Evolutionary conservation across 805 yeast genomes (phyloP).

Genomic region (Saccharomyces paradoxus): DNA sequence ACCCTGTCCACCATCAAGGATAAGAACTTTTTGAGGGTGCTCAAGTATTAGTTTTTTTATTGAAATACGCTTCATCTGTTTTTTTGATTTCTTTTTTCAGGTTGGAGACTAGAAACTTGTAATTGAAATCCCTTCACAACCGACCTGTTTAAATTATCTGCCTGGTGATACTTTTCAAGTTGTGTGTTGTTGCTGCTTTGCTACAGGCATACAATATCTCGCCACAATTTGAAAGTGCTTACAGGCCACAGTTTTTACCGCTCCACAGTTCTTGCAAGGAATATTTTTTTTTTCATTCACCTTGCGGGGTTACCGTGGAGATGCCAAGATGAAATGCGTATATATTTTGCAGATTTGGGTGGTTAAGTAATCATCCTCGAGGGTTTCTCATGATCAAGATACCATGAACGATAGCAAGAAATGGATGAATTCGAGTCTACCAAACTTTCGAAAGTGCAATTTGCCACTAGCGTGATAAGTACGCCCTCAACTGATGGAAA

Average conservation of each 20-base stretch:
- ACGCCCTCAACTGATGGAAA: neutral
- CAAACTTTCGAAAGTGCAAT: neutral
- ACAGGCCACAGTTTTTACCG: neutral
- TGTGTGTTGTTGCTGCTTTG: neutral
- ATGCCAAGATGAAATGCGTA: neutral
- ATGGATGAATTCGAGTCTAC: neutral
- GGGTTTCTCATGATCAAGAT: neutral
- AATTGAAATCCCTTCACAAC: neutral
- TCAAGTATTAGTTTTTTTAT: slow-evolving; percentile 3
- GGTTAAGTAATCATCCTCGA: neutral
- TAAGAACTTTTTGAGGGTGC: slow-evolving; percentile 3
- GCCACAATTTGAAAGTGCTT: neutral
- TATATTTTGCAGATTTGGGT: neutral
- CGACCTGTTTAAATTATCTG: neutral
- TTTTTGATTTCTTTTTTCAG: neutral
- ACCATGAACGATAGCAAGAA: neutral
- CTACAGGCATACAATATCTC: neutral
- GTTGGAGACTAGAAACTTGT: neutral
- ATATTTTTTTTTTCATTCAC: neutral
- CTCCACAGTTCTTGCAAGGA: neutral
- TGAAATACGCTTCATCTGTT: neutral
- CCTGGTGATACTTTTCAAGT: neutral
- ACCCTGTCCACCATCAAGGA: slow-evolving; percentile 55
- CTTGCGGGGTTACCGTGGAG: neutral
- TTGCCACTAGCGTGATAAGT: neutral